Conservation (phyloP, 1,284 basidiomycete species). For the Irpex rosettiformis region DNA sequence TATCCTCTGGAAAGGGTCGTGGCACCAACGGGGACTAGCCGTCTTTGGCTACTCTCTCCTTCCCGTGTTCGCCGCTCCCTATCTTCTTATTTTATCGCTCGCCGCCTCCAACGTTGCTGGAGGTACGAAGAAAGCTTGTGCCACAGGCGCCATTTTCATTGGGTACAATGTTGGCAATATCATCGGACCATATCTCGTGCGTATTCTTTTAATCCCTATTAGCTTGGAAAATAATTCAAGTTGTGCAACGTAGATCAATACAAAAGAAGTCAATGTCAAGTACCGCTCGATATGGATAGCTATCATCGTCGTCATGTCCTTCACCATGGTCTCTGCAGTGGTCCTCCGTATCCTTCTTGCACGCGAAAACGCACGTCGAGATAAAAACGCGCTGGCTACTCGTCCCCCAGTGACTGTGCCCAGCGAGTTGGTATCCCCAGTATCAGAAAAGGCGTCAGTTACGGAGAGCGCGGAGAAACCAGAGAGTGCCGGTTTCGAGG, state of each 20-base stretch:
- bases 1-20: constrained; percentile 13
- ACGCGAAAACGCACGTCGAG: constrained; percentile 11
- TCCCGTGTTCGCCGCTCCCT: constrained; percentile 13
- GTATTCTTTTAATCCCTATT: neutral
- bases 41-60: constrained; percentile 14
- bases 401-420: neutral
- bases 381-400: neutral
- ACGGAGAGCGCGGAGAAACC: neutral
- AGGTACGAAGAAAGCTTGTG: constrained; percentile 15
- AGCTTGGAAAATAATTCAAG: neutral
- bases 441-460: neutral
- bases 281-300: constrained; percentile 15
- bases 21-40: constrained; percentile 11
- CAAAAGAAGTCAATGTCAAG: constrained; percentile 7
- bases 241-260: neutral
- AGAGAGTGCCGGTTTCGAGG: constrained; percentile 5
- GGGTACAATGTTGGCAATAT: constrained; percentile 16
- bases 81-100: constrained; percentile 9
- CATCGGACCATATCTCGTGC: constrained; percentile 13
- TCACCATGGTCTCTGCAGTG: constrained; percentile 8
- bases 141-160: constrained; percentile 13
- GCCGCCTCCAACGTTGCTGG: constrained; percentile 9
- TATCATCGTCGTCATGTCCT: constrained; percentile 10
- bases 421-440: neutral
- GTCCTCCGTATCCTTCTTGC: constrained; percentile 9